Evolutionary conservation across 1,284 basidiomycete genomes (phyloP), one percentile per base, ranked within the genome.

Genomic region (Coniferiporia sulphurascens): DNA sequence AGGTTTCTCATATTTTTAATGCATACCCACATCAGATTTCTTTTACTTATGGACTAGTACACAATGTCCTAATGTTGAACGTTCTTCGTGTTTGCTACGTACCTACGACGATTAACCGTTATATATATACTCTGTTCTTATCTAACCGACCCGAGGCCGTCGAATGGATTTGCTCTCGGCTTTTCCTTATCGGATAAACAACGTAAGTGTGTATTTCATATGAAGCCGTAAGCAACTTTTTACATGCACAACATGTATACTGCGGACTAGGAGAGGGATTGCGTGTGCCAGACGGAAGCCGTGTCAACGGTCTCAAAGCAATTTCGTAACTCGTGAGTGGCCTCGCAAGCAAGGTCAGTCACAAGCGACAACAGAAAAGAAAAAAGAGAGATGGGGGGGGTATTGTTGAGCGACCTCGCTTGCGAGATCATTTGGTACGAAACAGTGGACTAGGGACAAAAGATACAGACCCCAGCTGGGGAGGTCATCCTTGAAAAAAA

Each of bases 331-430:
- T 27, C 27, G 10, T 35, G 46, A 19, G 27, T 1, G 32, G 48
- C 60, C 60, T 57, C 55, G 60, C 60, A 46, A 22, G 60, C 60
- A 49, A 61, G 60, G 60, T 52, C 55, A 35, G 21, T 21, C 38
- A 17, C 12, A 35, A 51, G 19, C 12, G 32, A 51, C 49, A 45
- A 38, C 36, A 46, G 36, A 21, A 50, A 51, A 48, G 34, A 17
- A 49, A 10, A 21, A 9, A 19, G 34, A 36, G 46, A 34, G n/a
- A n/a, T n/a, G n/a, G n/a, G 46, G 4, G 49, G 48, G 10, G 21
- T 48, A n/a, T 17, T 21, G 51, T 5, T 27, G 35, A 46, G 19
- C n/a, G 60, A 54, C 54, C 51, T 53, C 53, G 58, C 58, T 55
- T 44, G 58, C 58, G 53, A 59, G 58, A 52, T 19, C 58, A 22